phyloP scores from a whole-genome alignment of 768 basidiomycete genomes.

The Rhodosporidiobolus odoratus region DNA sequence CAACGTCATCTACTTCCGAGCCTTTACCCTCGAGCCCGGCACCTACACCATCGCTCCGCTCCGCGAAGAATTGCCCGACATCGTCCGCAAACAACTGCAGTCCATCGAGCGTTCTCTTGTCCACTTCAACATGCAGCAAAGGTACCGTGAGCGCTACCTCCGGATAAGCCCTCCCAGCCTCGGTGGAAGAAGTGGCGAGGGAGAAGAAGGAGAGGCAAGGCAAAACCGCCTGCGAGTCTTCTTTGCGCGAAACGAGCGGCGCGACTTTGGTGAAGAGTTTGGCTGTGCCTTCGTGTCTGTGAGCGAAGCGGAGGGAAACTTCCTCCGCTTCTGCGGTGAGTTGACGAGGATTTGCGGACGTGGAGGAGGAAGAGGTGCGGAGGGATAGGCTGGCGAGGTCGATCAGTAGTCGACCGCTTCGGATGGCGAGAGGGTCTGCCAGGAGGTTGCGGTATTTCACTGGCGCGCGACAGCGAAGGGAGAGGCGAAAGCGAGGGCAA shows the following conservation, averaged over 20 bases:
- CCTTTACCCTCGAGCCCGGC: background rate
- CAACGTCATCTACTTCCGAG: conserved; percentile 47
- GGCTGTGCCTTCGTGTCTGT: too few relatives aligned
- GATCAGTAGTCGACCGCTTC: background rate
- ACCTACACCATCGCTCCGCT: conserved; percentile 39
- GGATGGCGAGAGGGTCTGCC: background rate
- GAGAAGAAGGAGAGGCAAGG: too few relatives aligned
- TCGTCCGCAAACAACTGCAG: too few relatives aligned
- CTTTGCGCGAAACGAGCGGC: too few relatives aligned
- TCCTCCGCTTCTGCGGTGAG: background rate
- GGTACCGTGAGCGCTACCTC: too few relatives aligned
- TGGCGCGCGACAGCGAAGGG: conserved; percentile 6
- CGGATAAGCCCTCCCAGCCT: too few relatives aligned
- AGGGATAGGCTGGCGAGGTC: background rate
- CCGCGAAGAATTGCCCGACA: background rate
- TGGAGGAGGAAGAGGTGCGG: background rate
- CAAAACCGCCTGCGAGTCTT: too few relatives aligned
- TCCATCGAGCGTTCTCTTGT: too few relatives aligned
- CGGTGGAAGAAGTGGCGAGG: too few relatives aligned
- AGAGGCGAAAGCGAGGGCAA: background rate
- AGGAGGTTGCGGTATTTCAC: too few relatives aligned
- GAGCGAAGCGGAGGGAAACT: background rate
- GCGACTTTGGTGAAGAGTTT: too few relatives aligned
- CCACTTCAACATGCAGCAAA: too few relatives aligned
- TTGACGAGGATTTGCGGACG: background rate